Conservation (phyloP, 768 basidiomycete genomes). For the Tricholoma bakamatsutake region DNA sequence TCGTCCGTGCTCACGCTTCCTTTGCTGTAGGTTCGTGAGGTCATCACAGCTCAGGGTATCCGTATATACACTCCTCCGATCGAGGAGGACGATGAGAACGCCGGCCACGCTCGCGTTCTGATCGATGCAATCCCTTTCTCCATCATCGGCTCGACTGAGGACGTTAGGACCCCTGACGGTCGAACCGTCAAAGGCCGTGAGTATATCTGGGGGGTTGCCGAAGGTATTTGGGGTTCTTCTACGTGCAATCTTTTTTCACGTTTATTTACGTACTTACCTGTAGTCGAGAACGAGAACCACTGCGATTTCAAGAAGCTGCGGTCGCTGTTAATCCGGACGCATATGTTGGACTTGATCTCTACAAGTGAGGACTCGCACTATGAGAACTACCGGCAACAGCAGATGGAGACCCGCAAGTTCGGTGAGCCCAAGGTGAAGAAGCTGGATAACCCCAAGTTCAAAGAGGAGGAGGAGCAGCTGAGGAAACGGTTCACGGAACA, state of each 20-base stretch:
- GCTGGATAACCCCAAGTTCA: constrained; percentile 99
- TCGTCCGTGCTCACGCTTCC: constrained; percentile 4
- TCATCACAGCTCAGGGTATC: constrained; percentile 87
- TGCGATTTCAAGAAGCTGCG: constrained; percentile 99
- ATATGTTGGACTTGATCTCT: constrained; percentile 97
- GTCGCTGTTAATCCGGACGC: constrained; percentile 90
- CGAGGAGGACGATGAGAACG: constrained; percentile 80
- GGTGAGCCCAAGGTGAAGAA: constrained; percentile 99
- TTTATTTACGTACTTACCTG: neutral
- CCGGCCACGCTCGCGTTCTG: constrained; percentile 84
- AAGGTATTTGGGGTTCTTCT: constrained; percentile 45
- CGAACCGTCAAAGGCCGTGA: constrained; percentile 94
- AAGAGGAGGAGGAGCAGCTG: constrained; percentile 96
- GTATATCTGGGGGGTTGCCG: constrained; percentile 99
- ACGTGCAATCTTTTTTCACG: constrained; percentile 7
- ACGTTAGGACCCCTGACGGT: constrained; percentile 88
- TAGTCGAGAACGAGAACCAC: constrained; percentile 98
- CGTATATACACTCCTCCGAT: constrained; percentile 92
- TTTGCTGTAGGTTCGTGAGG: constrained; percentile 69
- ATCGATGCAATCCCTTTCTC: constrained; percentile 96
- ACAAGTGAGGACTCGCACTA: constrained; percentile 96
- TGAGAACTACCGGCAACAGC: constrained; percentile 95
- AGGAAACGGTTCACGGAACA: constrained; percentile 99
- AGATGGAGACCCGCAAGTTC: constrained; percentile 99
- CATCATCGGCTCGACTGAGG: constrained; percentile 95